phyloP scores from a whole-genome alignment of 2,329 filamentous ascomycete genomes.

The Scedosporium dehoogii region DNA sequence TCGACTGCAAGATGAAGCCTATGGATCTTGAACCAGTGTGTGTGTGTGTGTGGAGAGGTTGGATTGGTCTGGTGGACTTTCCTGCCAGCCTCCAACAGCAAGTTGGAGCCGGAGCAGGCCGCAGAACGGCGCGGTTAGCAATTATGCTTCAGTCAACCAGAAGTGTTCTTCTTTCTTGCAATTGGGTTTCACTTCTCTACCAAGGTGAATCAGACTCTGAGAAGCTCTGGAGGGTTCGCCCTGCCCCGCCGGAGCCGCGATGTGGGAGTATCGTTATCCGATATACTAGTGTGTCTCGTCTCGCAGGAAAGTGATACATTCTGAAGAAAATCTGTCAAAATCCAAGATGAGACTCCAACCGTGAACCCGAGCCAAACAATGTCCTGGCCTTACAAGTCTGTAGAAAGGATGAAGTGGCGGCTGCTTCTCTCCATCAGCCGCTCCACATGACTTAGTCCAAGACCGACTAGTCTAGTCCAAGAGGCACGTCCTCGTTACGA shows the following conservation, averaged over 20 bases:
- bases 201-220: not conserved
- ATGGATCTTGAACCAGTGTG: too few relatives aligned
- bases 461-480: too few relatives aligned
- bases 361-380: not conserved
- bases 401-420: not conserved
- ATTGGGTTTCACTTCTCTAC: not conserved
- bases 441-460: not conserved
- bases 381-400: too few relatives aligned
- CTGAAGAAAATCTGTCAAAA: not conserved
- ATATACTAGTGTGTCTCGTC: not conserved
- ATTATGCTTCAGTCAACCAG: not conserved
- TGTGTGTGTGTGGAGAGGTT: not conserved
- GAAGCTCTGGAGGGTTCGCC: not conserved
- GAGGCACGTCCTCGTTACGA: too few relatives aligned
- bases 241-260: not conserved
- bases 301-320: not conserved
- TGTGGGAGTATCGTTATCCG: not conserved
- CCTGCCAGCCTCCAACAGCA: not conserved
- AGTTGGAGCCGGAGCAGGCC: too few relatives aligned
- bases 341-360: not conserved
- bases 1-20: not conserved
- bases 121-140: too few relatives aligned
- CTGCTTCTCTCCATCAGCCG: not conserved
- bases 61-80: not conserved
- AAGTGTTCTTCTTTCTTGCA: not conserved